Evolutionary conservation across 148 eudicot genomes (phyloP).

Genomic region (Rhododendron kiyosumense): DNA sequence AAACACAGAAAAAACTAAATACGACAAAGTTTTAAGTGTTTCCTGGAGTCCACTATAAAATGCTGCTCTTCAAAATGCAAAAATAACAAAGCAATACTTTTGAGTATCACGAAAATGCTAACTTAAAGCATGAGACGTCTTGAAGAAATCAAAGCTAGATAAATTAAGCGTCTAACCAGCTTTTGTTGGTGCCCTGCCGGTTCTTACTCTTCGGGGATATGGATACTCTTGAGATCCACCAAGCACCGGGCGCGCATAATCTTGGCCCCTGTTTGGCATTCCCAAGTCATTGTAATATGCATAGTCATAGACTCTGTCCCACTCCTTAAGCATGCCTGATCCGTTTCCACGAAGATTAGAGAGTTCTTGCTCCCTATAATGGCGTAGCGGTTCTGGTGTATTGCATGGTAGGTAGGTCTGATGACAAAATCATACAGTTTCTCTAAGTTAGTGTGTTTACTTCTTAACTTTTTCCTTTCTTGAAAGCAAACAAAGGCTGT

Average conservation of each 20-base stretch:
- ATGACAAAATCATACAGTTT: neutral
- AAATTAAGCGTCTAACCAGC: conserved; percentile 36
- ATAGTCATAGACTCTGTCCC: conserved; percentile 88
- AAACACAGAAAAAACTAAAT: neutral
- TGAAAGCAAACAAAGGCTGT: neutral
- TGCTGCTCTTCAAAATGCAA: neutral
- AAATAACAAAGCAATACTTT: neutral
- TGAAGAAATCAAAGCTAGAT: neutral
- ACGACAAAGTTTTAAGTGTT: neutral
- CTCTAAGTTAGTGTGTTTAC: neutral
- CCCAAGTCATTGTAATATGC: conserved; percentile 84
- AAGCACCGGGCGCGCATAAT: conserved; percentile 61
- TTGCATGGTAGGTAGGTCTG: conserved; percentile 69
- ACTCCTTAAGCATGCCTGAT: conserved; percentile 58
- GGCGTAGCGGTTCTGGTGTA: conserved; percentile 62
- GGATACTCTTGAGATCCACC: conserved; percentile 73
- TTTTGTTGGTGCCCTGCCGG: conserved; percentile 66
- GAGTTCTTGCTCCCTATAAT: conserved; percentile 74
- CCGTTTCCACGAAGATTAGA: conserved; percentile 71
- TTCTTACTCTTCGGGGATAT: conserved; percentile 74
- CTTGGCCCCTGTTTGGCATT: conserved; percentile 61
- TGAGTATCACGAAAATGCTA: neutral
- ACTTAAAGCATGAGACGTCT: neutral
- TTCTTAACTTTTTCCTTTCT: neutral
- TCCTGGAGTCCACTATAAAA: neutral